These are phyloP conservation scores for Ophiostoma perfectum DNA, from an alignment of 2,329 filamentous ascomycete species.

Conservation along the genomic window DNA sequence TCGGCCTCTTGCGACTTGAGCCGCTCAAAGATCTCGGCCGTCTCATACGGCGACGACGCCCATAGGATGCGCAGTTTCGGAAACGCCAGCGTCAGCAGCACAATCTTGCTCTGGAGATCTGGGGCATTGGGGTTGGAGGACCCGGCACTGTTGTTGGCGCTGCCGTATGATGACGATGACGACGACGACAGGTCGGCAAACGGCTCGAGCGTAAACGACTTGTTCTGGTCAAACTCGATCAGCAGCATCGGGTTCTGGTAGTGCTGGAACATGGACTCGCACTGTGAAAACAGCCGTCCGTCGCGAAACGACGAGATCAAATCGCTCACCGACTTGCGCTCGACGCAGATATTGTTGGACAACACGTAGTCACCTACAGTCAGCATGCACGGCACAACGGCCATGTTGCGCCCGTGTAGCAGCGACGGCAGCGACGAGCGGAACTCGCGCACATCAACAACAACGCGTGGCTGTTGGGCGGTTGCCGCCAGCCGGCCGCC, in stretches of 20 bases:
- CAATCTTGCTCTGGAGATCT: slow-evolving; percentile 86
- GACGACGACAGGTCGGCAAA: slow-evolving; percentile 56
- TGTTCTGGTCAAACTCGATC: slow-evolving; percentile 97
- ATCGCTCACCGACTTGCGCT: slow-evolving; percentile 89
- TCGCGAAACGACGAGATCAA: slow-evolving; percentile 88
- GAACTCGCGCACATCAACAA: slow-evolving; percentile 95
- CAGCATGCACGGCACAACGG: slow-evolving; percentile 88
- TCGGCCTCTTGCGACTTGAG: slow-evolving; percentile 86
- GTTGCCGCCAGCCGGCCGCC: slow-evolving; percentile 83
- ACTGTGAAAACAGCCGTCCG: slow-evolving; percentile 85
- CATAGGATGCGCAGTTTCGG: slow-evolving; percentile 87
- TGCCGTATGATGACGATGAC: background rate
- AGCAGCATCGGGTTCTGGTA: slow-evolving; percentile 87
- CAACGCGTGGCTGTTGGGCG: slow-evolving; percentile 78
- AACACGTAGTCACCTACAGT: slow-evolving; percentile 96
- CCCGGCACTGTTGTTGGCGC: slow-evolving; percentile 25
- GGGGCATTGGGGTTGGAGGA: slow-evolving; percentile 55
- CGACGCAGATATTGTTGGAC: slow-evolving; percentile 83
- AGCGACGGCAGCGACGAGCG: slow-evolving; percentile 86
- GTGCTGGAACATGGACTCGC: slow-evolving; percentile 88
- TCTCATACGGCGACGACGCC: slow-evolving; percentile 90
- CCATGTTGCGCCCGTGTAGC: slow-evolving; percentile 80
- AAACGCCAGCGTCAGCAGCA: slow-evolving; percentile 87
- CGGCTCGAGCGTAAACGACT: slow-evolving; percentile 89
- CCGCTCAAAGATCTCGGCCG: slow-evolving; percentile 91